These are phyloP conservation scores for Phytopythium montanum DNA, from an alignment of 352 stramenopile species.

Conservation along the genomic window DNA sequence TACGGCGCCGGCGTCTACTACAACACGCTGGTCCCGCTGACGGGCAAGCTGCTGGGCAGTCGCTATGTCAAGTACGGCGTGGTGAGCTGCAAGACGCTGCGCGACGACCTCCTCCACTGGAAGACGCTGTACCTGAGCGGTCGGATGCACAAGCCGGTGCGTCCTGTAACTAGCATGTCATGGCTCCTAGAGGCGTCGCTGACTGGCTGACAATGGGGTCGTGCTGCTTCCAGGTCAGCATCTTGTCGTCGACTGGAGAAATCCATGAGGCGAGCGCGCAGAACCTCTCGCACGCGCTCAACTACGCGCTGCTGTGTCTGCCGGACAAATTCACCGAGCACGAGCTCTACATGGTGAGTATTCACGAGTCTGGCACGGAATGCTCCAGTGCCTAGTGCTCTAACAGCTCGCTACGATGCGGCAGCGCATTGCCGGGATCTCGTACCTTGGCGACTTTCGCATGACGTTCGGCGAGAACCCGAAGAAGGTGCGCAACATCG, in stretches of 20 bases:
- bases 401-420: constrained; percentile 3
- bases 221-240: constrained; percentile 41
- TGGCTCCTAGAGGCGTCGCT: background rate
- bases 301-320: constrained; percentile 70
- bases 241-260: constrained; percentile 39
- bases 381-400: background rate
- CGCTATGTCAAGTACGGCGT: constrained; percentile 90
- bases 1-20: constrained; percentile 83
- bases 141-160: constrained; percentile 84
- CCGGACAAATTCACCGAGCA: constrained; percentile 79
- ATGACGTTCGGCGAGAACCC: constrained; percentile 91
- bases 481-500: constrained; percentile 90
- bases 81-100: constrained; percentile 77
- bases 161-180: constrained; percentile 7
- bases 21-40: constrained; percentile 76
- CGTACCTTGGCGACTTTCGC: constrained; percentile 87
- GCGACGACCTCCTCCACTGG: constrained; percentile 73
- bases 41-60: constrained; percentile 45
- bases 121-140: constrained; percentile 86
- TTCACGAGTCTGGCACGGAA: background rate
- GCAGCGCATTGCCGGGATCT: constrained; percentile 87
- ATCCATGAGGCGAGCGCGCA: constrained; percentile 46
- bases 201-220: background rate
- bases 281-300: constrained; percentile 72
- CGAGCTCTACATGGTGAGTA: constrained; percentile 86